These are phyloP conservation scores for Phaeosphaeriaceae sp. DNA, from an alignment of 2,329 filamentous ascomycete genomes.

Conservation along the genomic window DNA sequence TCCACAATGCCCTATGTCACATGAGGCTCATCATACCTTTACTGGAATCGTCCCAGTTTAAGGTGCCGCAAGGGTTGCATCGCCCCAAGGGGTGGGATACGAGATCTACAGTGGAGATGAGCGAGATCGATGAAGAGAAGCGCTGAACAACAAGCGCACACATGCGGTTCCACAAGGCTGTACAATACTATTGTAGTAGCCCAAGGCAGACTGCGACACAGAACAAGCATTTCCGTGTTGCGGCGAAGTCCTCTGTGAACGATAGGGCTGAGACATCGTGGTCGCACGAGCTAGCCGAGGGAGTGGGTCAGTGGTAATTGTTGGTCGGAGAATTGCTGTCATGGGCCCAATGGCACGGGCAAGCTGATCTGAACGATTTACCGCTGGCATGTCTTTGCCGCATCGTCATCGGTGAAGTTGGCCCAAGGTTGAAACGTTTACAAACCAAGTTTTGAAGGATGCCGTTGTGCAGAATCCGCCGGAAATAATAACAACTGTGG, in stretches of 20 bases:
- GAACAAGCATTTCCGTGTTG: not conserved
- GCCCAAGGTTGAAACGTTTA: not conserved
- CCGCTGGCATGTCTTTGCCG: not conserved
- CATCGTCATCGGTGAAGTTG: conserved; percentile 5
- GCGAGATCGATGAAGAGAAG: not conserved
- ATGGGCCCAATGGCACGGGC: not conserved
- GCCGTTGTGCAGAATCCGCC: not conserved
- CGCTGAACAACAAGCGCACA: not conserved
- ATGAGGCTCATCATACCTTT: not conserved
- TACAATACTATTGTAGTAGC: not conserved
- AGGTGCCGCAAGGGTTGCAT: not conserved
- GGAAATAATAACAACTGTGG: not conserved
- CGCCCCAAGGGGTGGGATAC: not conserved
- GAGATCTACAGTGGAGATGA: not conserved
- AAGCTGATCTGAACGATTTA: not conserved
- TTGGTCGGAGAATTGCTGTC: not conserved
- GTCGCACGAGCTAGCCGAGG: not conserved
- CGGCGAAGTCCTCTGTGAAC: not conserved
- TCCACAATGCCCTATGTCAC: too few relatives aligned
- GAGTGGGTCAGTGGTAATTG: not conserved
- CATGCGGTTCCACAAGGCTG: conserved; percentile 1
- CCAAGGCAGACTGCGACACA: conserved; percentile 7
- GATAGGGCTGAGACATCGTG: conserved; percentile 3
- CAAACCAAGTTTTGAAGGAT: not conserved
- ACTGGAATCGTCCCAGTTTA: not conserved